Evolutionary conservation across 1,284 basidiomycete species (phyloP), one percentile per base, ranked within the genome.

Genomic region (Fistulina hepatica): DNA sequence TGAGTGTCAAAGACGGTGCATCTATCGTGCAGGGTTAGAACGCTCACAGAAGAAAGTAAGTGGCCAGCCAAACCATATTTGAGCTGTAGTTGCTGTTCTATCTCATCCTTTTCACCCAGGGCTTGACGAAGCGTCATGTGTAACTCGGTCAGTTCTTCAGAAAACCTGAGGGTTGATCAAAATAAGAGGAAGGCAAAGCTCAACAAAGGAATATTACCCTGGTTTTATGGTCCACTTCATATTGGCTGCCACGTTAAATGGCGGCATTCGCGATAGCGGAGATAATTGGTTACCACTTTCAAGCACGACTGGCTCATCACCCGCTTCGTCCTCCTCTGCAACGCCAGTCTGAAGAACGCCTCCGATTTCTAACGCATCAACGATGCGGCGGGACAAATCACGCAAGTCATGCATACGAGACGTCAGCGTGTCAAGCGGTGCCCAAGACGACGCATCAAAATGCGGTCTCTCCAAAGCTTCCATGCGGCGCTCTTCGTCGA

Each of bases 151-250:
- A 93, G 59, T 33, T 70, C 60, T 13, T 64, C 52, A 0, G 86
- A 88, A 52, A 81, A 91, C 31, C 90, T 92, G 47, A 23, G 30
- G 40, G 21, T 33, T 37, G 40, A 36, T 38, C 3, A 19, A 13
- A 26, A 28, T 9, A 21, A 38, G 27, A 27, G 33, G 28, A 25
- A 35, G 6, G 15, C 16, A 17, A 34, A 5, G 55, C 69, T n/a
- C n/a, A n/a, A n/a, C n/a, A n/a, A n/a, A n/a, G n/a, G n/a, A n/a
- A n/a, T n/a, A n/a, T 51, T 47, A 92, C 90, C 69, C 66, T 16
- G 85, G 80, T 44, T 72, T 78, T 43, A 94, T 81, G 22, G 64
- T 68, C 77, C 78, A 81, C 43, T 63, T 69, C 30, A 48, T 50
- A n/a, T n/a, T n/a, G n/a, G 34, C 44, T 48, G 9, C 55, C 52